Base-by-base conservation (phyloP, 768 basidiomycete genomes). In the Russula lepida region DNA sequence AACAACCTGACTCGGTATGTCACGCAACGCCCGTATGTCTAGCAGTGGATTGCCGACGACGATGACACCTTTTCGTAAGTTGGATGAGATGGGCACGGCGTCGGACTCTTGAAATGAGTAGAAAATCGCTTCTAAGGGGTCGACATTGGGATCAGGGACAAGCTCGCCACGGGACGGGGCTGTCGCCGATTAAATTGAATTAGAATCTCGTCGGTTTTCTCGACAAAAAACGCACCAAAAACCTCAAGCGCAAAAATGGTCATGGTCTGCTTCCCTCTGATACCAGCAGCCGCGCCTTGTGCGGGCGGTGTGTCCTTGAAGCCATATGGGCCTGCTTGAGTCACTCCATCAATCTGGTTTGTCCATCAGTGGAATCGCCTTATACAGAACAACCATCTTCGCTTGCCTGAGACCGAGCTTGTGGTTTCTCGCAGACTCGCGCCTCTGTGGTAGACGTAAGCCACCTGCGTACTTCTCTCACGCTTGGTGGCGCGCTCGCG, bases 221-320 rank as follows among this genome's bases (percentile, higher is more conserved):
- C 51, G 5, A 30, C n/a, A 19, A 32, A n/a, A 11, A n/a, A 41
- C 48, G 7, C 58, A 91, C 95, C 89, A 67, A 95, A 92, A 2
- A 94, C 74, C 71, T 99, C 97, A 46, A 98, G 69, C 1, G 89
- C 84, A 41, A 98, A 71, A 8, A 92, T 74, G 0, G 86, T 82
- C 88, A 98, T 91, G 64, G 79, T 78, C 64, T 87, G 84, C 58
- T 78, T 81, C 69, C 83, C 84, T 27, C 92, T 58, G 25, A 51
- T 23, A 3, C 81, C 41, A 74, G 74, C 30, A 70, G 71, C 2
- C 69, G 69, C 63, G 49, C 57, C 57, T 43, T 74, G 75, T 25
- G 71, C 76, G 30, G 71, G 71, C 1, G 82, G 82, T 1, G 83
- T 81, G 28, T 79, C 79, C 64, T 84, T 83, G 69, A 86, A 75